phyloP scores from a whole-genome alignment of 768 basidiomycete species.

The Lentinula lateritia region DNA sequence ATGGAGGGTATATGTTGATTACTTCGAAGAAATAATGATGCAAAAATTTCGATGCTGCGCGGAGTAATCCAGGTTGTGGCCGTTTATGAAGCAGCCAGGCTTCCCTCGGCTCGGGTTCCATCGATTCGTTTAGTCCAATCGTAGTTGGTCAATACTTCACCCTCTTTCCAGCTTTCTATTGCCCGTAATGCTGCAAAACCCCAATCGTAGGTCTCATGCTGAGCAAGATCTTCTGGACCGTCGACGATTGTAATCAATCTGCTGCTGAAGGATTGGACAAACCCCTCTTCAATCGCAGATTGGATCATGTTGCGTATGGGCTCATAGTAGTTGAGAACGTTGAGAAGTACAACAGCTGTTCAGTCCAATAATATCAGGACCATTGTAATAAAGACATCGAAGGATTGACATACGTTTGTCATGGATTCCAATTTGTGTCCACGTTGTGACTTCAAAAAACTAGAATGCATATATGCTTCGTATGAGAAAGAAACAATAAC shows the following conservation, averaged over 20 bases:
- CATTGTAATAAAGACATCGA: not conserved
- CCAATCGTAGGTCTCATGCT: slow-evolving; percentile 71
- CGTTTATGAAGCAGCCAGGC: not conserved
- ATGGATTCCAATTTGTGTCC: slow-evolving; percentile 70
- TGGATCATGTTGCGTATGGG: slow-evolving; percentile 74
- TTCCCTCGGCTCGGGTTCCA: not conserved
- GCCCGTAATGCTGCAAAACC: slow-evolving; percentile 63
- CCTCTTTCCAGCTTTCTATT: slow-evolving; percentile 52
- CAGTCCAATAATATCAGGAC: not conserved
- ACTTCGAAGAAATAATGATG: too few species aligned
- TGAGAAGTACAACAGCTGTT: slow-evolving; percentile 64
- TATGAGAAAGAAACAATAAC: slow-evolving; percentile 35
- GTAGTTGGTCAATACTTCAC: slow-evolving; percentile 28
- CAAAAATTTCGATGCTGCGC: too few species aligned
- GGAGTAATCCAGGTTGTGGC: too few species aligned
- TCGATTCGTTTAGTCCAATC: slow-evolving; percentile 45
- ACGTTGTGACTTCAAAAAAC: slow-evolving; percentile 80
- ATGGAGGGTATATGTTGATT: too few species aligned
- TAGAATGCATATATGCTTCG: not conserved
- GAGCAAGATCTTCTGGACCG: slow-evolving; percentile 46
- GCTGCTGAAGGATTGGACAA: slow-evolving; percentile 62
- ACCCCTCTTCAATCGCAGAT: slow-evolving; percentile 58
- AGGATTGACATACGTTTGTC: slow-evolving; percentile 1
- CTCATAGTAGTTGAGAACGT: slow-evolving; percentile 79
- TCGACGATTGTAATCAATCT: slow-evolving; percentile 71